phyloP scores from a whole-genome alignment of 192 early-diverging fungal species.

The Linnemannia schmuckeri region DNA sequence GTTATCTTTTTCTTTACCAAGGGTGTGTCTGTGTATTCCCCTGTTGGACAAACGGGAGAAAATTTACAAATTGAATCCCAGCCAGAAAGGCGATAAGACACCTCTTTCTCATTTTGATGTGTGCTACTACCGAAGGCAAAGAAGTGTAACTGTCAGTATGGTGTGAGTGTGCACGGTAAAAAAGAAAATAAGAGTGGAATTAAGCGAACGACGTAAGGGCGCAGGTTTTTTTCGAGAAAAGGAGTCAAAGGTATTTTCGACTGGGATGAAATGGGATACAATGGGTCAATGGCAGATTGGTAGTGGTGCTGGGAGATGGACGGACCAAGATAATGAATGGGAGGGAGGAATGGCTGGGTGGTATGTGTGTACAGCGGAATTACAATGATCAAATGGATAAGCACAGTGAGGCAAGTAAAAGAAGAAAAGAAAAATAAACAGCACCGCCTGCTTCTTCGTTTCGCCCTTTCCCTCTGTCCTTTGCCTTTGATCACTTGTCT shows the following conservation, averaged over 20 bases:
- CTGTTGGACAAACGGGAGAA: background rate
- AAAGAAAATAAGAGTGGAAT: background rate
- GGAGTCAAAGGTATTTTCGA: background rate
- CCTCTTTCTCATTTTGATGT: background rate
- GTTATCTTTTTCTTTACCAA: background rate
- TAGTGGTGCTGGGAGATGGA: background rate
- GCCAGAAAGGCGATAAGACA: background rate
- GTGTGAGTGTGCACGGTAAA: background rate
- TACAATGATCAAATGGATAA: background rate
- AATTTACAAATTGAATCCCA: background rate
- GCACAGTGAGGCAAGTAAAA: background rate
- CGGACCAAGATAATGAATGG: background rate
- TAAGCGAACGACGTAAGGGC: conserved; percentile 6
- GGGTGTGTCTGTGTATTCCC: background rate
- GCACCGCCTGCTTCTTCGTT: conserved; percentile 2
- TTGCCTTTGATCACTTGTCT: background rate
- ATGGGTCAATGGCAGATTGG: background rate
- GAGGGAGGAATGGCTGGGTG: background rate
- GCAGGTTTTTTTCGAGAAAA: background rate
- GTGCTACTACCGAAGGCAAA: background rate
- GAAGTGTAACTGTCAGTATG: too few species aligned
- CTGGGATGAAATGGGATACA: background rate
- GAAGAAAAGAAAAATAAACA: conserved; percentile 2
- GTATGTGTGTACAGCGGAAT: background rate
- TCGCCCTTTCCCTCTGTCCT: background rate